phyloP scores from a whole-genome alignment of 208 protist species.

The Jaenimonas drosophilae region DNA sequence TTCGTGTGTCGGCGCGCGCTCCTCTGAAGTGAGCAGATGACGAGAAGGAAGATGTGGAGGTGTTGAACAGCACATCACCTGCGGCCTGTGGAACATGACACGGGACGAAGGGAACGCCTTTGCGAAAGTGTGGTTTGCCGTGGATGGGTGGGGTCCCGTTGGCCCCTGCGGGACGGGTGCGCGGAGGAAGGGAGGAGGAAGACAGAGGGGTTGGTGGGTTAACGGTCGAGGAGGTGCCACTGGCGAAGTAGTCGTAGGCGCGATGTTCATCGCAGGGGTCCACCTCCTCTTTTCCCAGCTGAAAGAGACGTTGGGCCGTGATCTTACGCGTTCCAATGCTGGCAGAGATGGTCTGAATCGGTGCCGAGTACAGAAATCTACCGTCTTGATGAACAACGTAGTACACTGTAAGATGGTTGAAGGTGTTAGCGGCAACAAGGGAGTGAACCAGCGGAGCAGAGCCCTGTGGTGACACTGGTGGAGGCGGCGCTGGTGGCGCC shows the following conservation, averaged over 20 bases:
- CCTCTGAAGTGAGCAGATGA: slow-evolving; percentile 29
- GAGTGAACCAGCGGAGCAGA: slow-evolving; percentile 54
- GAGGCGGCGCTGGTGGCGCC: slow-evolving; percentile 4
- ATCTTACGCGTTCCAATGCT: slow-evolving; percentile 61
- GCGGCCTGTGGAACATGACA: too few species aligned
- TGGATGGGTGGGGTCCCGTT: slow-evolving; percentile 4
- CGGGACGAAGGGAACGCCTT: neutral
- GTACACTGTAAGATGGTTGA: slow-evolving; percentile 72
- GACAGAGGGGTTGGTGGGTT: neutral
- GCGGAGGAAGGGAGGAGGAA: neutral
- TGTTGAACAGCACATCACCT: neutral
- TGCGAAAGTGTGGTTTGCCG: too few species aligned
- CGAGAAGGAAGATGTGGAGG: slow-evolving; percentile 1
- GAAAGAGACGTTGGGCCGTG: slow-evolving; percentile 57
- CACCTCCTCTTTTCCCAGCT: slow-evolving; percentile 31
- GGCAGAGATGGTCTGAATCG: slow-evolving; percentile 53
- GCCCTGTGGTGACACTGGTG: slow-evolving; percentile 11
- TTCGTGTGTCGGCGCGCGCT: slow-evolving; percentile 58
- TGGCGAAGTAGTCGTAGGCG: too few species aligned
- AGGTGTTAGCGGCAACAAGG: slow-evolving; percentile 59
- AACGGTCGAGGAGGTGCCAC: neutral
- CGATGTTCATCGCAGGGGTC: too few species aligned
- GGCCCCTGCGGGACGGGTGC: neutral
- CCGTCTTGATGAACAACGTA: slow-evolving; percentile 60
- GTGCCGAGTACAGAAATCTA: slow-evolving; percentile 30